A percentile compares a stretch with the other conserved stretches of the same genome.
Conservation (phyloP, 495 filamentous ascomycete genomes). For the Trichoderma erinaceum region DNA sequence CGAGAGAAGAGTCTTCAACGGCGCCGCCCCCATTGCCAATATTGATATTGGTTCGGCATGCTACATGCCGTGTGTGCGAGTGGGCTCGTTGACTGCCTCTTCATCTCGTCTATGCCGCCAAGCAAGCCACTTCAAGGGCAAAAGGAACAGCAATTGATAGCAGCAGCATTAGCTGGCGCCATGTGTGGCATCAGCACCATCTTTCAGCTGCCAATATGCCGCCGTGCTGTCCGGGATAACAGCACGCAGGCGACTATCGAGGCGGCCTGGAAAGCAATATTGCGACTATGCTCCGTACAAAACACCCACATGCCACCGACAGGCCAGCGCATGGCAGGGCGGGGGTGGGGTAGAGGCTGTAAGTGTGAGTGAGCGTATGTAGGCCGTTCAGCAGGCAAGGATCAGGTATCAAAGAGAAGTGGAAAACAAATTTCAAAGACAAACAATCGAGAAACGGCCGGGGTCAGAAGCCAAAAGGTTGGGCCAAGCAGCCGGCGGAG, state of each 20-base stretch:
- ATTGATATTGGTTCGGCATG: neutral
- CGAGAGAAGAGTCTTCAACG: too few species aligned
- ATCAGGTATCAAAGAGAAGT: neutral
- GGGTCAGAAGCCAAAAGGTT: neutral
- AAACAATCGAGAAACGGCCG: neutral
- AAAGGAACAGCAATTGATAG: neutral
- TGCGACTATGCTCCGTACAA: neutral
- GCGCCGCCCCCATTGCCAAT: neutral
- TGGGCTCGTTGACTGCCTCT: neutral
- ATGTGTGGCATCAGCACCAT: neutral
- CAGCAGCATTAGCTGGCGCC: neutral
- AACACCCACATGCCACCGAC: neutral
- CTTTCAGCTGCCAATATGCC: conserved; percentile 9
- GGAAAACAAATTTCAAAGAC: neutral
- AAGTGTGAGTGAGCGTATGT: neutral
- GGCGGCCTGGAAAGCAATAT: neutral
- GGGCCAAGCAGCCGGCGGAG: neutral
- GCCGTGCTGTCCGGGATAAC: neutral
- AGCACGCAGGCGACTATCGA: neutral
- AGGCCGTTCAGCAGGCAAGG: neutral
- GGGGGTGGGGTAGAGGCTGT: neutral
- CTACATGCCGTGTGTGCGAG: neutral
- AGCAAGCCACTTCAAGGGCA: neutral
- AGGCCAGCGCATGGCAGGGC: neutral
- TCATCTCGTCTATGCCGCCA: neutral